Base-by-base conservation (phyloP, 495 filamentous ascomycete genomes). In the Penicillium psychrofluorescens region DNA sequence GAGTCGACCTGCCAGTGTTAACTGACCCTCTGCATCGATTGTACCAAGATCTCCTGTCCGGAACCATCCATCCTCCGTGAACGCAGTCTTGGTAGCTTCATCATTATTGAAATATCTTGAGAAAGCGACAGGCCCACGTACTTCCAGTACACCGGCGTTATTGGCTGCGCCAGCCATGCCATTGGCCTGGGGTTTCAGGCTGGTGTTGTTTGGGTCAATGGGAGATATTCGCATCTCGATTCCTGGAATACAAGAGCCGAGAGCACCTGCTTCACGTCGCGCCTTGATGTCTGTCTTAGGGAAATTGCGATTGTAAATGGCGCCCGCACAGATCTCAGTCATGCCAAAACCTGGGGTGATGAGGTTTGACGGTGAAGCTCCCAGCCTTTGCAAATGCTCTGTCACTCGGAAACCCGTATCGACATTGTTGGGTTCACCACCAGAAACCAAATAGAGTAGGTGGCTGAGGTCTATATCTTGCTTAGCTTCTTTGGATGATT, bases 41-140 rank as follows among this genome's bases (percentile, higher is more conserved):
- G 67, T 67, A 10, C 75, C 83, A 29, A 84, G 68, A 53, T 95
- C 88, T 0, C 88, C 88, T 1, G 88, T 92, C 54, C 79, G 86
- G 70, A 91, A 91, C 64, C 79, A 95, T 3, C 85, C 85, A 50
- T 92, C 86, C 0, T 45, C 35, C 0, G 81, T 86, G 29, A 90
- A 76, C 1, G 84, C 76, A 11, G 80, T 74, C 8, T 62, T 66
- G 2, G 85, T 90, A 1, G 74, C 75, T 22, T 75, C 70, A 0
- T 71, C 67, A 44, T 85, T 83, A 51, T 90, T 89, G 45, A 78
- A 77, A 56, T 94, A 95, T 13, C 80, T 80, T 35, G 75, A 61
- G 71, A 92, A 94, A 11, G 92, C 66, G 38, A 88, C 86, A 2
- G 83, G 80, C 0, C 66, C 66, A 0, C 29, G 12, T 7, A 67